phyloP scores from a whole-genome alignment of 2,329 filamentous ascomycete species.

The Diplodia intermedia region DNA sequence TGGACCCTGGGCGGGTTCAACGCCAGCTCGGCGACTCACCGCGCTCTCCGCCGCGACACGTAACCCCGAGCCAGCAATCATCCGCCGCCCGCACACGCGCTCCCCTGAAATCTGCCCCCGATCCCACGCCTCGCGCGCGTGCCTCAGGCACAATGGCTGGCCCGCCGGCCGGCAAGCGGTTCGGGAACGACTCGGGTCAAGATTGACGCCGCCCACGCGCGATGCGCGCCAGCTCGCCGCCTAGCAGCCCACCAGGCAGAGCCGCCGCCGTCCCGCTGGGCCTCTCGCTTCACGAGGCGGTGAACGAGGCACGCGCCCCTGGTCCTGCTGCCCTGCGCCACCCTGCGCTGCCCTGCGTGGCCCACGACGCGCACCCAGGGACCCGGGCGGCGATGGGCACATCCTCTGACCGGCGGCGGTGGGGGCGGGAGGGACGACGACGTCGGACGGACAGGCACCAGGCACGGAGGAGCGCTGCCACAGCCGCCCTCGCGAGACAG shows the following conservation, averaged over 20 bases:
- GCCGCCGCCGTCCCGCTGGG: conserved; percentile 30
- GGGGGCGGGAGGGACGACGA: conserved; percentile 22
- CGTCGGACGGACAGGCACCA: conserved; percentile 18
- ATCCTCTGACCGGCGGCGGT: conserved; percentile 20
- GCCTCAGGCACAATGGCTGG: conserved; percentile 7
- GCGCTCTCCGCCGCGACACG: conserved; percentile 1
- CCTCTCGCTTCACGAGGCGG: conserved; percentile 25
- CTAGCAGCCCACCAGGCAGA: not conserved
- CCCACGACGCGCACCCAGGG: conserved; percentile 9
- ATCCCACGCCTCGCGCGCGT: not conserved
- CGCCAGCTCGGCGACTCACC: not conserved
- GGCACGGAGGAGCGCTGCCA: conserved; percentile 12
- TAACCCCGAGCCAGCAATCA: not conserved
- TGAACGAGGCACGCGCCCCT: conserved; percentile 17
- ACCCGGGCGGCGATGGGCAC: conserved; percentile 25
- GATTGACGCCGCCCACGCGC: conserved; percentile 16
- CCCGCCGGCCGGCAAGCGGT: conserved; percentile 15
- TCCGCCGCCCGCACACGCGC: conserved; percentile 16
- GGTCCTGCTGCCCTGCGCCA: conserved; percentile 17
- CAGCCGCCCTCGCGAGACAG: not conserved
- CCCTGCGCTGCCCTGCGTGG: conserved; percentile 21
- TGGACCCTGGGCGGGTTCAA: conserved; percentile 26
- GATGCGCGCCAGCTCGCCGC: conserved; percentile 14
- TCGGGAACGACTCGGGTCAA: conserved; percentile 30
- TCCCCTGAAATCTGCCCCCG: conserved; percentile 26